phyloP scores from a whole-genome alignment of 2,329 filamentous ascomycete genomes.

The Talaromyces sp. region DNA sequence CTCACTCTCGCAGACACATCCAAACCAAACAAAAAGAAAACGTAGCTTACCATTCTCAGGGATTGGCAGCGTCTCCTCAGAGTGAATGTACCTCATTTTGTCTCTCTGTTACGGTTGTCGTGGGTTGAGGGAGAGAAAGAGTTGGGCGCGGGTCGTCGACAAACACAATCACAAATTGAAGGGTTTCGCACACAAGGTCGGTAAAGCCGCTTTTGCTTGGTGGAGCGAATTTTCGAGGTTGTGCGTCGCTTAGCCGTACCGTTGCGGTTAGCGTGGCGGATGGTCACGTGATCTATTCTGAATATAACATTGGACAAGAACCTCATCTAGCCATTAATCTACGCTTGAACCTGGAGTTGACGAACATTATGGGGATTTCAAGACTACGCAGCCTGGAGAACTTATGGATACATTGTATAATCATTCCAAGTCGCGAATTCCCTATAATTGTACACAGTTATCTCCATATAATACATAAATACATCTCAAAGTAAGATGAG shows the following conservation, averaged over 20 bases:
- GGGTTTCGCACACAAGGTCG: conserved; percentile 22
- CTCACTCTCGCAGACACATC: conserved; percentile 22
- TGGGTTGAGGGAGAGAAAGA: conserved; percentile 37
- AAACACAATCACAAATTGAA: conserved; percentile 32
- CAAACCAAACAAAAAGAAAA: background rate
- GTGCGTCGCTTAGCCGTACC: conserved; percentile 45
- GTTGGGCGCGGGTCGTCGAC: conserved; percentile 31
- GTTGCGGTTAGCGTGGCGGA: conserved; percentile 35
- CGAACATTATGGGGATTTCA: background rate
- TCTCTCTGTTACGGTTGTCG: conserved; percentile 33
- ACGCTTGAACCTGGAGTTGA: background rate
- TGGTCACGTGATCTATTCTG: conserved; percentile 31
- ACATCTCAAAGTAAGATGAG: background rate
- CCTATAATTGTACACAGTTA: conserved; percentile 1
- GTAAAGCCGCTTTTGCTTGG: conserved; percentile 25
- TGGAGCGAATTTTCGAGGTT: conserved; percentile 44
- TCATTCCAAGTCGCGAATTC: background rate
- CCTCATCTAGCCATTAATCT: background rate
- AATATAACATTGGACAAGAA: background rate
- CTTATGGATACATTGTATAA: background rate
- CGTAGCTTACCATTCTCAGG: conserved; percentile 86
- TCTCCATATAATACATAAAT: background rate
- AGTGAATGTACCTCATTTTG: conserved; percentile 99
- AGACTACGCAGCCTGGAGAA: background rate
- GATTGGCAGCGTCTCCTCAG: conserved; percentile 90